phyloP scores from a whole-genome alignment of 2,329 filamentous ascomycete species.

The Alternaria arbusti region DNA sequence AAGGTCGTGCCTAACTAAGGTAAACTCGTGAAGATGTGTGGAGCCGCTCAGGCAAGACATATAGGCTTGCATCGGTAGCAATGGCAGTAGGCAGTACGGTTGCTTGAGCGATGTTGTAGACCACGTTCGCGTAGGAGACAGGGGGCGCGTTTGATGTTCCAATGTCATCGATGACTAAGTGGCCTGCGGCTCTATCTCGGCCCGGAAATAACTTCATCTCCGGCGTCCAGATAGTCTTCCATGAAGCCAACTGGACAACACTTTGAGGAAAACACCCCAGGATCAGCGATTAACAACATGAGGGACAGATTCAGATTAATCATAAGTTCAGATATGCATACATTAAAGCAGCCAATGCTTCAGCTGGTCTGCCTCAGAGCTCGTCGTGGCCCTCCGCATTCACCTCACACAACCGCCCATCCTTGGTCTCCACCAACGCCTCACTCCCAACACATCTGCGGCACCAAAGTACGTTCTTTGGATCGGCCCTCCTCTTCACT shows the following conservation, averaged over 20 bases:
- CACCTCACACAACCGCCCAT: slow-evolving; percentile 26
- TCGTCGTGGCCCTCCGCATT: not conserved
- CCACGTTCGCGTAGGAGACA: not conserved
- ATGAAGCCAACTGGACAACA: not conserved
- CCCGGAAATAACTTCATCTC: not conserved
- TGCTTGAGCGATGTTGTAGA: not conserved
- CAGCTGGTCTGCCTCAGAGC: not conserved
- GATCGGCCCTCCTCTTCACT: slow-evolving; percentile 33
- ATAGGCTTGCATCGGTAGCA: not conserved
- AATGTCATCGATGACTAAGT: slow-evolving; percentile 1
- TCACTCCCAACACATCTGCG: slow-evolving; percentile 37
- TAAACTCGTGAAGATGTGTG: not conserved
- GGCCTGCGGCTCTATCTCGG: not conserved
- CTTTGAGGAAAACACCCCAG: not conserved
- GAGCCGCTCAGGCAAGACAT: accelerated
- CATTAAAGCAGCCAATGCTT: not conserved
- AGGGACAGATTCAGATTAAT: not conserved
- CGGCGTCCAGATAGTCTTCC: not conserved
- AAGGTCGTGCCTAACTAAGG: not conserved
- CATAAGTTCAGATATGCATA: accelerated
- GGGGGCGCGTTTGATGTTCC: not conserved
- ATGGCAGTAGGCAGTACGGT: not conserved
- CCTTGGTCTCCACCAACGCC: slow-evolving; percentile 16
- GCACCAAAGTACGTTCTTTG: slow-evolving; percentile 31
- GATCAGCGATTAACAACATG: not conserved